These are phyloP conservation scores for Naematelia encephala DNA, from an alignment of 768 basidiomycete genomes.

Conservation along the genomic window DNA sequence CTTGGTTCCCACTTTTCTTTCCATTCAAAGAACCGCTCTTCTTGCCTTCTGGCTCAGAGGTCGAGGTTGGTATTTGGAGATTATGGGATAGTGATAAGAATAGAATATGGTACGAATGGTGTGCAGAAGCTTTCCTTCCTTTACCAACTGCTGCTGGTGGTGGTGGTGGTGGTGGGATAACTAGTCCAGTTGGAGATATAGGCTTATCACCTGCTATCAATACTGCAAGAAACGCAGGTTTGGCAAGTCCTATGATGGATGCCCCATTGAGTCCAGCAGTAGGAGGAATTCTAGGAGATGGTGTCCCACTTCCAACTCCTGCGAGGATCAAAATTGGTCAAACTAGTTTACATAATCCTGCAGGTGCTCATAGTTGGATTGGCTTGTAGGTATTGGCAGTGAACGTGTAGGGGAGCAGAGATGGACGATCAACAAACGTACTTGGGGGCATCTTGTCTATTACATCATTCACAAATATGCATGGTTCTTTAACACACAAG, in stretches of 20 bases:
- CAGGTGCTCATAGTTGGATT: constrained; percentile 88
- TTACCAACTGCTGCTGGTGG: constrained; percentile 46
- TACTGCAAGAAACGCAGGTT: neutral
- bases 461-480: too few species aligned
- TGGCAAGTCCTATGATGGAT: constrained; percentile 70
- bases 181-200: constrained; percentile 9
- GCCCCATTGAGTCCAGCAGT: constrained; percentile 48
- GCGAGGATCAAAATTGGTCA: constrained; percentile 80
- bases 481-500: too few species aligned
- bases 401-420: too few species aligned
- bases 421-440: too few species aligned
- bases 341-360: constrained; percentile 85
- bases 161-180: constrained; percentile 13
- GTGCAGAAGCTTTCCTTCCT: constrained; percentile 85
- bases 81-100: constrained; percentile 73
- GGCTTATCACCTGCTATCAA: neutral
- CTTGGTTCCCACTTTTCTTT: constrained; percentile 98
- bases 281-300: neutral
- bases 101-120: constrained; percentile 97
- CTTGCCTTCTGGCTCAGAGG: constrained; percentile 83
- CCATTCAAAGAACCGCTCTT: constrained; percentile 92
- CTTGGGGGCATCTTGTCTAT: too few species aligned
- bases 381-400: constrained; percentile 57
- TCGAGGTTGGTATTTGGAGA: constrained; percentile 92
- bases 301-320: constrained; percentile 4